Evolutionary conservation across 345 rosid species (phyloP).

Genomic region (Gossypium sturtianum): DNA sequence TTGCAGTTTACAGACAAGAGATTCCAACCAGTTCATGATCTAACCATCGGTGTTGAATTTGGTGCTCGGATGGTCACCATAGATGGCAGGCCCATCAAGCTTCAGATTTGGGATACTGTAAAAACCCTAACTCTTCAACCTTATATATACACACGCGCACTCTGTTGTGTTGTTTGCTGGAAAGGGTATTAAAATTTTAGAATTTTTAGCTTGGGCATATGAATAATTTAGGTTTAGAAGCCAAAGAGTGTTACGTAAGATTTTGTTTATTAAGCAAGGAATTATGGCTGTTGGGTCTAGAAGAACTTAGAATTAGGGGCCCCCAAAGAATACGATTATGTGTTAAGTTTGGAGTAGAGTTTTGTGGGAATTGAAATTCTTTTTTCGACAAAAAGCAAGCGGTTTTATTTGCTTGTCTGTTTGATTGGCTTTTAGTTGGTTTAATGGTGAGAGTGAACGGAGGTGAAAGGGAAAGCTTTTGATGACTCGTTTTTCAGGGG

Average conservation of each 20-base stretch:
- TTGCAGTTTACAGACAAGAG: slow-evolving; percentile 74
- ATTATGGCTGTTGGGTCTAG: background rate
- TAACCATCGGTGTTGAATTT: slow-evolving; percentile 69
- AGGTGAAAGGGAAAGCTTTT: background rate
- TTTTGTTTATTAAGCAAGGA: background rate
- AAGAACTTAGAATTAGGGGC: background rate
- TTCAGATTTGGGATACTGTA: slow-evolving; percentile 78
- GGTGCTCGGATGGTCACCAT: slow-evolving; percentile 77
- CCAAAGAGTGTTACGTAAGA: background rate
- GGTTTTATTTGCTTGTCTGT: too few species aligned
- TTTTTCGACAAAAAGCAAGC: too few species aligned
- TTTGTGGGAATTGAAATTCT: background rate
- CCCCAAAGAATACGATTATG: background rate
- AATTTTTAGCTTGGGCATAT: background rate
- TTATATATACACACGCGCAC: background rate
- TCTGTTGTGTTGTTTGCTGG: background rate
- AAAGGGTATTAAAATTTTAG: background rate
- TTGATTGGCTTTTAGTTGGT: background rate
- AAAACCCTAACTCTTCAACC: background rate
- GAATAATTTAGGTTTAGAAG: background rate
- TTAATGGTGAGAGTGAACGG: background rate
- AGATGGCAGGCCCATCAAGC: slow-evolving; percentile 54
- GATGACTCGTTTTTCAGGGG: background rate
- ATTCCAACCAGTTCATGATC: slow-evolving; percentile 72
- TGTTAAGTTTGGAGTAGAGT: background rate